Percentiles rank a stretch among this genome's conserved stretches.
phyloP scores from a whole-genome alignment of 2,329 filamentous ascomycete genomes.

The Nannizziopsis barbatae region DNA sequence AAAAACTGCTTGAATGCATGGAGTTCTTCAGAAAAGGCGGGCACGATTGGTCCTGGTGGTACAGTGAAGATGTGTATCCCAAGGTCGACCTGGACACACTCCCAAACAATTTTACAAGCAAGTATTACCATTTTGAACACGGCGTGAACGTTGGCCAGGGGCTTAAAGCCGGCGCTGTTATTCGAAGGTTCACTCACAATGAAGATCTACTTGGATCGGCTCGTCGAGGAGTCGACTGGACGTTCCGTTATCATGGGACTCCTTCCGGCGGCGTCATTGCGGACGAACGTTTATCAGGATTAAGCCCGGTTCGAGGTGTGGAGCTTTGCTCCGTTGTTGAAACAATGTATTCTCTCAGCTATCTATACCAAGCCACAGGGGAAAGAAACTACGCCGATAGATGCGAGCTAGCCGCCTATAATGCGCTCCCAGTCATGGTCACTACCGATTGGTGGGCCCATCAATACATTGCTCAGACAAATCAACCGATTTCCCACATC shows the following conservation, averaged over 20 bases:
- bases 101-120: constrained; percentile 22
- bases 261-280: constrained; percentile 41
- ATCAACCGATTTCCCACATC: constrained; percentile 41
- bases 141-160: constrained; percentile 41
- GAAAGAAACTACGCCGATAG: constrained; percentile 41
- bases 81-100: constrained; percentile 29
- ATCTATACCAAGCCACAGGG: constrained; percentile 42
- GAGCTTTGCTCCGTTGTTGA: constrained; percentile 45
- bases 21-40: constrained; percentile 30
- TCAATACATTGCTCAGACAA: constrained; percentile 45
- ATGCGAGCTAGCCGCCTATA: constrained; percentile 45
- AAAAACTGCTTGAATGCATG: constrained; percentile 35
- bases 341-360: constrained; percentile 42
- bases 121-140: constrained; percentile 34
- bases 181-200: constrained; percentile 38
- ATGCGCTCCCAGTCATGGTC: constrained; percentile 43
- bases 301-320: constrained; percentile 35
- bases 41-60: constrained; percentile 35
- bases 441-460: constrained; percentile 46
- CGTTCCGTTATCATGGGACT: constrained; percentile 39
- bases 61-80: constrained; percentile 28
- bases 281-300: constrained; percentile 40
- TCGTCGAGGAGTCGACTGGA: constrained; percentile 38
- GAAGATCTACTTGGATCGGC: constrained; percentile 33
- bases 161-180: constrained; percentile 37